Evolutionary conservation across 2,329 filamentous ascomycete genomes (phyloP).

Genomic region (Elsinoe fawcettii): DNA sequence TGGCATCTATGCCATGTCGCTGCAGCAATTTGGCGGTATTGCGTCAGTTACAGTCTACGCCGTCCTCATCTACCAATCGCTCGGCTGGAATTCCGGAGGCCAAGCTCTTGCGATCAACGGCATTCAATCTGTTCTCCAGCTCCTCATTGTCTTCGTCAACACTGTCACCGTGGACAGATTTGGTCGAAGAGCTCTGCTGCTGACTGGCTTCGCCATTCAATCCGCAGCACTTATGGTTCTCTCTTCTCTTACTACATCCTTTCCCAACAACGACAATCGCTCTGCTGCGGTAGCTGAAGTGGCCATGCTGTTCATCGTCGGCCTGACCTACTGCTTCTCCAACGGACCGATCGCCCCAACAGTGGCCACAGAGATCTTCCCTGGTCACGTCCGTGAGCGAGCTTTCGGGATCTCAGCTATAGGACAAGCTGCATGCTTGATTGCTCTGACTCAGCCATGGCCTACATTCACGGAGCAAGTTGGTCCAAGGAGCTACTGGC

Average conservation of each 20-base stretch:
- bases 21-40: conserved; percentile 24
- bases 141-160: conserved; percentile 35
- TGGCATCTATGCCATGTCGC: conserved; percentile 31
- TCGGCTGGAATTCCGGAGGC: conserved; percentile 32
- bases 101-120: conserved; percentile 35
- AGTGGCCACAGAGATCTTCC: conserved; percentile 36
- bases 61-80: conserved; percentile 33
- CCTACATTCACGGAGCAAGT: conserved; percentile 34
- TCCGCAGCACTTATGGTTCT: conserved; percentile 32
- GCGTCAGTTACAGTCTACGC: conserved; percentile 33
- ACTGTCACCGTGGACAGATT: conserved; percentile 35
- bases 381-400: conserved; percentile 36
- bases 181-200: conserved; percentile 30
- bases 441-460: conserved; percentile 37
- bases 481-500: conserved; percentile 34
- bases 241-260: conserved; percentile 33
- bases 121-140: conserved; percentile 33
- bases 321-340: conserved; percentile 36
- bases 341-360: conserved; percentile 35
- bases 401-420: conserved; percentile 31
- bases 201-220: conserved; percentile 34
- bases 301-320: conserved; percentile 38
- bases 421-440: conserved; percentile 34
- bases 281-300: conserved; percentile 35
- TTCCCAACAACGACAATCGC: conserved; percentile 32